Percentiles rank a stretch among this genome's conserved stretches.
phyloP scores from a whole-genome alignment of 441 rosid species.

The Melastoma candidum region DNA sequence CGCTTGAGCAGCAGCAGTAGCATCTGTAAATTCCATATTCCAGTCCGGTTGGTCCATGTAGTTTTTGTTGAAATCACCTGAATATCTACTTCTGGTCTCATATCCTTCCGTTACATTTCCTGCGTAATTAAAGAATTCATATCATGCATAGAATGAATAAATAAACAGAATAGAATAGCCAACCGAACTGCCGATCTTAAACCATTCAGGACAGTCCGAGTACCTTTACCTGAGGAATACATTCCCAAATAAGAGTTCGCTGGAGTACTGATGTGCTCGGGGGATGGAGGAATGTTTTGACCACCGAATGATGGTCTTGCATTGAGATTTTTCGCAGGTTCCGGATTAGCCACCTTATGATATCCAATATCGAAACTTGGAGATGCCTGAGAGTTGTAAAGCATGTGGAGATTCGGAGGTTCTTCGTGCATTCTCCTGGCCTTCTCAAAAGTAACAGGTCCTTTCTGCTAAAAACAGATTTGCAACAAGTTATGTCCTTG shows the following conservation, averaged over 20 bases:
- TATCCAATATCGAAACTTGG: constrained; percentile 19
- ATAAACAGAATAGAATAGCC: background rate
- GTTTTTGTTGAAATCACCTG: constrained; percentile 23
- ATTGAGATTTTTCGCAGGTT: constrained; percentile 21
- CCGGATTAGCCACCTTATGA: constrained; percentile 26
- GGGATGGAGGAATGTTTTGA: constrained; percentile 18
- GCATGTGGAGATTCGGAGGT: constrained; percentile 26
- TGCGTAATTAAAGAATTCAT: constrained; percentile 17
- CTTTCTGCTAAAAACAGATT: constrained; percentile 39
- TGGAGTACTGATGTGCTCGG: constrained; percentile 21
- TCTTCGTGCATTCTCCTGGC: constrained; percentile 31
- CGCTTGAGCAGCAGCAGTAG: constrained; percentile 85
- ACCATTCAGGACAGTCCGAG: constrained; percentile 1
- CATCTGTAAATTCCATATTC: constrained; percentile 80
- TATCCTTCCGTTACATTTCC: constrained; percentile 30
- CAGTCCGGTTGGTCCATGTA: constrained; percentile 37
- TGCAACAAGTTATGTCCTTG: background rate
- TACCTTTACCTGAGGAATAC: constrained; percentile 38
- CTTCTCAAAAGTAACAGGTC: constrained; percentile 44
- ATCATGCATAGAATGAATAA: constrained; percentile 4
- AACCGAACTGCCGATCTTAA: constrained; percentile 1
- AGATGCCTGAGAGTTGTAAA: constrained; percentile 24
- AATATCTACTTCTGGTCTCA: constrained; percentile 31
- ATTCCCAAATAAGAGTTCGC: constrained; percentile 23
- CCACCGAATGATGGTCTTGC: constrained; percentile 24